Evolutionary conservation across 2,329 filamentous ascomycete genomes (phyloP), one percentile per base, ranked within the genome.

Genomic region (Fusarium anthophilum): DNA sequence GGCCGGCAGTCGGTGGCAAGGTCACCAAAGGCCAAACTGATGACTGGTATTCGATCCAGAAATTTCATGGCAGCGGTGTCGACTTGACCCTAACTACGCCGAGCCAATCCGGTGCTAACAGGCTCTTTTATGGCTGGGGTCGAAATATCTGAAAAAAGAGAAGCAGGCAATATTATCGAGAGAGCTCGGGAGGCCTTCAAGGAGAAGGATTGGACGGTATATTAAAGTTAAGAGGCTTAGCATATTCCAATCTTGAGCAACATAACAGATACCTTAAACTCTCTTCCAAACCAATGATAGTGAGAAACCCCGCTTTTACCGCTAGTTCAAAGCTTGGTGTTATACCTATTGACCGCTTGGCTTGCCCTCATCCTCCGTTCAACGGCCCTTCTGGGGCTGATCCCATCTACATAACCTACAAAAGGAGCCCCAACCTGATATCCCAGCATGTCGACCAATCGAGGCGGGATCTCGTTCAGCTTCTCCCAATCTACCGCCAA

Each of bases 251-350:
- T 20, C 11, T 38, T 11, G 6, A 20, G 37, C 11, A 3, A 6
- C 37, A 20, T 20, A 12, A 12, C 37, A 38, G 6, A 38, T 18
- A 38, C 11, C 18, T 8, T 20, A 20, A 38, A 7, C 37, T 20
- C 13, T 35, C 2, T 7, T 24, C 6, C 5, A 22, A 28, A 7
- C 1, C 3, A 0, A 47, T 47, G 15, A 22, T 5, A 28, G 13
- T 47, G 13, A 0, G 4, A 28, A 22, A 28, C 14, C 4, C 14
- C 8, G 20, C 20, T 48, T 22, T 18, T 47, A 1, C 18, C 4
- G 5, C 44, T 22, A 5, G 4, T 3, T 48, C 14, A 48, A 12
- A 48, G 26, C 20, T 48, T 30, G 14, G 20, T 30, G 4, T 15
- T 12, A 22, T 30, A 15, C 14, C 20, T 2, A 6, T 22, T 0